Evolutionary conservation across 1,284 basidiomycete species (phyloP), one percentile per base, ranked within the genome.

Genomic region (Ganoderma sinense): DNA sequence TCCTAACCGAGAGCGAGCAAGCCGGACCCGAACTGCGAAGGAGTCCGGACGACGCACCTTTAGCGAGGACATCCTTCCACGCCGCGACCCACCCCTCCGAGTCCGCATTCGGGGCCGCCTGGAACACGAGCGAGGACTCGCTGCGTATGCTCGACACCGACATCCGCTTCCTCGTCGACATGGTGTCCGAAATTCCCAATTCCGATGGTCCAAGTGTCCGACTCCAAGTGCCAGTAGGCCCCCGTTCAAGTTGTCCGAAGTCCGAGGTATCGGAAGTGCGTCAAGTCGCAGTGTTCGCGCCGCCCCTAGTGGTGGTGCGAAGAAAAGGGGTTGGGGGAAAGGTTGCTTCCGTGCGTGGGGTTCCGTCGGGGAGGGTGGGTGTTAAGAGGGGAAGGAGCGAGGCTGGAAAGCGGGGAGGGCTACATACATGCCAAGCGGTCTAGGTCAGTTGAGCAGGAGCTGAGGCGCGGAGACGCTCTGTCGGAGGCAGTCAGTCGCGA

Each of bases 31-130:
- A 60, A 26, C n/a, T 36, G 6, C 36, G 36, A 29, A 2, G 40
- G 40, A 41, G 40, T 41, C 40, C 16, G 40, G 40, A 41, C 40
- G 40, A 36, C 71, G 60, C 69, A 89, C 90, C 90, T 84, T 84
- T 84, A 4, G 89, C 89, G 36, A 83, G 75, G n/a, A 88, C 82
- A 4, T 75, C 73, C 69, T 81, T 80, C 91, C 92, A 93, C 36
- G 82, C 82, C 68, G 83, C 80, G 26, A 88, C 78, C 91, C 91
- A 93, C 63, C 84, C 82, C 62, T 88, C 85, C 31, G 85, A 83
- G 65, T 90, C 87, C 58, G 79, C 73, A 63, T 81, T 82, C 53
- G 81, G 78, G 20, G 79, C 74, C 11, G 78, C 66, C 26, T 75
- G 69, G 66, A 80, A 78, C 39, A 77, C 70, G 33, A 77, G 69